phyloP scores from a whole-genome alignment of 2,329 filamentous ascomycete species.

The Elsinoe australis region DNA sequence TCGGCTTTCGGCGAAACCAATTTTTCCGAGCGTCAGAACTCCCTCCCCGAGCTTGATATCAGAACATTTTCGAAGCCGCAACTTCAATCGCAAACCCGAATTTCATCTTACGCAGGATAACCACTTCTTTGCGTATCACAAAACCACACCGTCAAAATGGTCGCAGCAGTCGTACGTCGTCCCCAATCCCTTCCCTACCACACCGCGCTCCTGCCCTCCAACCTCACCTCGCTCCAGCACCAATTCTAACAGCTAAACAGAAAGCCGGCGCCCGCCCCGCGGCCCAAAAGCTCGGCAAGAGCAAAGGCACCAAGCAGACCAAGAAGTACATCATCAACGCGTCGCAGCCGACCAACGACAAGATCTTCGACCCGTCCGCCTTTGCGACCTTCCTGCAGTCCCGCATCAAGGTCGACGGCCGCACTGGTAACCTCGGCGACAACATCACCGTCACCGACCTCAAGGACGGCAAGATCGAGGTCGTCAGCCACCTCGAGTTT shows the following conservation, averaged over 20 bases:
- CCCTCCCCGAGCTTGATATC: no score
- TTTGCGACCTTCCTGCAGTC: conserved; percentile 99
- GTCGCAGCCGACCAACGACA: conserved; percentile 94
- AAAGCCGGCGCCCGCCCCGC: conserved; percentile 50
- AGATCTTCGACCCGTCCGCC: conserved; percentile 98
- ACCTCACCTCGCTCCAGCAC: no score
- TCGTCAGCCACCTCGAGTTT: conserved; percentile 95
- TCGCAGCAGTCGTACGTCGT: conserved; percentile 72
- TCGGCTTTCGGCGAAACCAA: conserved; percentile 5
- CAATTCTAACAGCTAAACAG: conserved; percentile 26
- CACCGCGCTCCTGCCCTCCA: conserved; percentile 57
- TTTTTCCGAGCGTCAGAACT: background rate
- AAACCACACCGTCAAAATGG: conserved; percentile 62
- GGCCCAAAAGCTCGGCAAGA: conserved; percentile 29
- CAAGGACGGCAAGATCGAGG: conserved; percentile 96
- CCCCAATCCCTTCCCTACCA: conserved; percentile 80
- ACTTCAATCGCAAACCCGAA: conserved; percentile 1
- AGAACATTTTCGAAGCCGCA: conserved; percentile 6
- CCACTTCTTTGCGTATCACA: conserved; percentile 79
- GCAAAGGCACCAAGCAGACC: conserved; percentile 40
- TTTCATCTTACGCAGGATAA: conserved; percentile 69
- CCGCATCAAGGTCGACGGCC: conserved; percentile 99
- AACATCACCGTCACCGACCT: conserved; percentile 80
- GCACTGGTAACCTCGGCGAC: conserved; percentile 95
- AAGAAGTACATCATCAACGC: conserved; percentile 98